These are phyloP conservation scores for Backusella mclennaniae DNA, from an alignment of 192 early-diverging fungal species.

Conservation along the genomic window DNA sequence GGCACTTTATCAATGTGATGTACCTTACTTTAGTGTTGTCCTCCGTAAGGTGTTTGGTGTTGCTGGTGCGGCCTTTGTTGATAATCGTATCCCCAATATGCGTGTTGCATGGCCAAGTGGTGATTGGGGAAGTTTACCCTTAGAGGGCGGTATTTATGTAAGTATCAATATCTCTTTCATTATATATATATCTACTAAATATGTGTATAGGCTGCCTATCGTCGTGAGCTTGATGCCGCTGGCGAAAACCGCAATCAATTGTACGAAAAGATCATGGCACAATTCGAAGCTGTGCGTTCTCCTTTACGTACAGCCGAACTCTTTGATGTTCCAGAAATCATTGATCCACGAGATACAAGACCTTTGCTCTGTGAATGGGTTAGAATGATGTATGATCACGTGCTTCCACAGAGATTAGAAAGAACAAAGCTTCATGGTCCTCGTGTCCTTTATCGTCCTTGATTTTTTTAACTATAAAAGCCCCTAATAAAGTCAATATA, in stretches of 20 bases:
- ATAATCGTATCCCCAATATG: constrained; percentile 32
- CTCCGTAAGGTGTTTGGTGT: constrained; percentile 41
- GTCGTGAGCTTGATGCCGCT: constrained; percentile 32
- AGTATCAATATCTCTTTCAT: background rate
- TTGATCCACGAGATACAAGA: constrained; percentile 38
- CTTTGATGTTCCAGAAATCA: constrained; percentile 39
- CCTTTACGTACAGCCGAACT: constrained; percentile 34
- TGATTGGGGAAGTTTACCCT: constrained; percentile 38
- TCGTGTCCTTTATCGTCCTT: constrained; percentile 29
- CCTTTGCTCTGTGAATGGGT: constrained; percentile 36
- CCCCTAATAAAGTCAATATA: background rate
- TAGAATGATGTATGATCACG: constrained; percentile 33
- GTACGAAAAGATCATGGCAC: constrained; percentile 28
- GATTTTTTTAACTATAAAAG: background rate
- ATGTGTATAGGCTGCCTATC: constrained; percentile 33
- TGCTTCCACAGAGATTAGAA: constrained; percentile 31
- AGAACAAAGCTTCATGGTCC: constrained; percentile 28
- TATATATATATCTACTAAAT: background rate
- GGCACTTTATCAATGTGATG: constrained; percentile 36
- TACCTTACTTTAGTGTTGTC: constrained; percentile 36
- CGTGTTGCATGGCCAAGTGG: constrained; percentile 37
- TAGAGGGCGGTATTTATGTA: constrained; percentile 36
- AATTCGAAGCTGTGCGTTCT: constrained; percentile 37
- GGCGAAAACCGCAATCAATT: constrained; percentile 31
- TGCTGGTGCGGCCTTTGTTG: constrained; percentile 37